Conservation (phyloP, 352 stramenopile genomes). For the Pythium volutum region DNA sequence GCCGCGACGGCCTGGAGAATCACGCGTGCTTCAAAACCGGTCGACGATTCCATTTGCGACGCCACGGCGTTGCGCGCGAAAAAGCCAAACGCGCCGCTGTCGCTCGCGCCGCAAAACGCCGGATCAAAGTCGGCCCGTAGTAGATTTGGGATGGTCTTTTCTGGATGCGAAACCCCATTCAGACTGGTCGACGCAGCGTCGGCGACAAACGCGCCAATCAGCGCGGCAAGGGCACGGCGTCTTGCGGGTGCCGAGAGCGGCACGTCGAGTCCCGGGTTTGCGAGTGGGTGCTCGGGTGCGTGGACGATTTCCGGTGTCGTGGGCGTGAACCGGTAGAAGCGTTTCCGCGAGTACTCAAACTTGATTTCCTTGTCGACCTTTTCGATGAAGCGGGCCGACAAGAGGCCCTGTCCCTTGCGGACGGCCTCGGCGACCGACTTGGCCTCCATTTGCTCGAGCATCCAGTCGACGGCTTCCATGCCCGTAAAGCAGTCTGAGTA, state of each 20-base stretch:
- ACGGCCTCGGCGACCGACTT: constrained; percentile 76
- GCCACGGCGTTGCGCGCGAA: constrained; percentile 28
- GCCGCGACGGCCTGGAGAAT: constrained; percentile 68
- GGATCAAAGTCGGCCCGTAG: constrained; percentile 71
- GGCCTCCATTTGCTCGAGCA: constrained; percentile 84
- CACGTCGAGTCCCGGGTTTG: constrained; percentile 58
- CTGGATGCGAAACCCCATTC: constrained; percentile 70
- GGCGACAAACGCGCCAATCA: constrained; percentile 76
- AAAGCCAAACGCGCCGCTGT: constrained; percentile 35
- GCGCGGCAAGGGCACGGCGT: constrained; percentile 54
- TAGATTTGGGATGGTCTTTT: constrained; percentile 79
- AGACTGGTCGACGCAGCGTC: constrained; percentile 75
- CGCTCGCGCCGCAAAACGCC: constrained; percentile 67
- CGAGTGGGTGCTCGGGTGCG: constrained; percentile 37
- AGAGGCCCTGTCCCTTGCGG: constrained; percentile 71
- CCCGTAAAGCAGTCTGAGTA: constrained; percentile 81
- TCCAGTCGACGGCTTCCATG: constrained; percentile 85
- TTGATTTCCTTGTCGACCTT: constrained; percentile 82
- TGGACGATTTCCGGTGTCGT: constrained; percentile 75
- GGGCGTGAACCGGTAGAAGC: constrained; percentile 76
- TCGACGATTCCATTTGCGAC: constrained; percentile 67
- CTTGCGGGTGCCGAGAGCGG: constrained; percentile 57
- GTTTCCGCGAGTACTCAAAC: constrained; percentile 83
- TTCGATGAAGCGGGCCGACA: constrained; percentile 68
- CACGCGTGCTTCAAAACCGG: constrained; percentile 72